These are phyloP conservation scores for Casuarina equisetifolia DNA, from an alignment of 306 rosid genomes.

Conservation along the genomic window DNA sequence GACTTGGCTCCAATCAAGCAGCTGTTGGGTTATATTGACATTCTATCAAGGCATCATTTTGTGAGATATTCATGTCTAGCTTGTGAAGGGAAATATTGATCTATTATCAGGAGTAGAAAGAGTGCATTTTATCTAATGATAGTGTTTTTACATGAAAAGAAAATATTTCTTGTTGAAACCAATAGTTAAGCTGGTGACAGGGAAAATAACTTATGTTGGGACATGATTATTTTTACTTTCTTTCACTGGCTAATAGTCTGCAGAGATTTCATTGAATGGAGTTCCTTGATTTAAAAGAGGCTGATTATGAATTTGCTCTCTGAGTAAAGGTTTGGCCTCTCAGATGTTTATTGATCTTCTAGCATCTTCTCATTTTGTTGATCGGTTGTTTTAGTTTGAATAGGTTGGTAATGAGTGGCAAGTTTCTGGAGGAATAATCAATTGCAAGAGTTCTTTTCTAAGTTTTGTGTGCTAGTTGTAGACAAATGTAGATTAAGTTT, in stretches of 20 bases:
- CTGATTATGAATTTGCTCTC: background rate
- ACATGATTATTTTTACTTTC: background rate
- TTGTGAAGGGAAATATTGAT: background rate
- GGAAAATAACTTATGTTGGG: background rate
- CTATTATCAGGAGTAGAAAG: background rate
- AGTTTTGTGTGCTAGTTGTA: background rate
- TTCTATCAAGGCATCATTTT: background rate
- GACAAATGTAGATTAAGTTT: background rate
- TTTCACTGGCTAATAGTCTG: background rate
- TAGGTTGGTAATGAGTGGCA: background rate
- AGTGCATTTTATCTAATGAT: background rate
- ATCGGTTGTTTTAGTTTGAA: background rate
- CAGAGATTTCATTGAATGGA: background rate
- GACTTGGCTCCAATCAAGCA: background rate
- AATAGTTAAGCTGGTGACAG: background rate
- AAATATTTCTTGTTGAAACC: background rate
- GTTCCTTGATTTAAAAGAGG: background rate
- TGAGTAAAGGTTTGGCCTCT: background rate
- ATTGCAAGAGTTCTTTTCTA: background rate
- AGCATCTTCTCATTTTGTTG: background rate
- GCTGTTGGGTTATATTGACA: background rate
- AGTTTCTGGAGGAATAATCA: background rate
- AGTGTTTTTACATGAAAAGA: background rate
- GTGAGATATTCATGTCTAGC: background rate
- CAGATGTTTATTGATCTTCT: background rate